Evolutionary conservation across 495 filamentous ascomycete genomes (phyloP).

Genomic region (Aspergillus wentii): DNA sequence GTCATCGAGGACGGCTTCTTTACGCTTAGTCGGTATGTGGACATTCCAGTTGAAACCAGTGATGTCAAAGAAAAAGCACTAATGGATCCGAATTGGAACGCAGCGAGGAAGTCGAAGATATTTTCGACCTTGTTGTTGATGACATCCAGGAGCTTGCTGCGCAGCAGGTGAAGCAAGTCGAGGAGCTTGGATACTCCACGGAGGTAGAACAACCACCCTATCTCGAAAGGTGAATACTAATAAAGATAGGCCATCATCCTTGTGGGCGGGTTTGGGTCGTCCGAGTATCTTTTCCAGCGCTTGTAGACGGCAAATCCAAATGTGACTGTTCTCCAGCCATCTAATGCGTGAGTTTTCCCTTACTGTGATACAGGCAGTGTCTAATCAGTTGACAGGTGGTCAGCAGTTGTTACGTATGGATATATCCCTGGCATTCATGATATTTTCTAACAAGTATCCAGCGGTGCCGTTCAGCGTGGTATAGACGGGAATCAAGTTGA

Average conservation of each 20-base stretch:
- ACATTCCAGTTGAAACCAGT: too few species aligned
- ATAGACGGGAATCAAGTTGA: conserved; percentile 38
- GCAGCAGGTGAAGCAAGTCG: conserved; percentile 47
- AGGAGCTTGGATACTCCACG: background rate
- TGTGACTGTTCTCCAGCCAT: conserved; percentile 55
- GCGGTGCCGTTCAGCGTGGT: conserved; percentile 42
- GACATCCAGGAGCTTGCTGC: conserved; percentile 56
- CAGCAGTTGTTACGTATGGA: conserved; percentile 11
- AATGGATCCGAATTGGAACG: too few species aligned
- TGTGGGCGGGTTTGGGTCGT: conserved; percentile 68
- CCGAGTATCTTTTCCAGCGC: conserved; percentile 57
- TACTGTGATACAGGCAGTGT: background rate
- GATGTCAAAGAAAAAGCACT: too few species aligned
- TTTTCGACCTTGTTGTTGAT: conserved; percentile 54
- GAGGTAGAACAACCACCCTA: conserved; percentile 18
- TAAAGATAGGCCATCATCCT: conserved; percentile 55
- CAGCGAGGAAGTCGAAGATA: conserved; percentile 38
- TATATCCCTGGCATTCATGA: conserved; percentile 1
- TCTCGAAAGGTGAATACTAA: background rate
- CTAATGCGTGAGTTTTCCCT: conserved; percentile 47
- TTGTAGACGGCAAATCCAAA: conserved; percentile 36
- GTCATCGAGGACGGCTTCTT: conserved; percentile 13
- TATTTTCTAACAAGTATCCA: conserved; percentile 37
- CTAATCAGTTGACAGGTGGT: conserved; percentile 15
- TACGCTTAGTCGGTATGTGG: conserved; percentile 12